Base-by-base conservation (phyloP, 2,329 filamentous ascomycete species). In the Clarireedia homoeocarpa region DNA sequence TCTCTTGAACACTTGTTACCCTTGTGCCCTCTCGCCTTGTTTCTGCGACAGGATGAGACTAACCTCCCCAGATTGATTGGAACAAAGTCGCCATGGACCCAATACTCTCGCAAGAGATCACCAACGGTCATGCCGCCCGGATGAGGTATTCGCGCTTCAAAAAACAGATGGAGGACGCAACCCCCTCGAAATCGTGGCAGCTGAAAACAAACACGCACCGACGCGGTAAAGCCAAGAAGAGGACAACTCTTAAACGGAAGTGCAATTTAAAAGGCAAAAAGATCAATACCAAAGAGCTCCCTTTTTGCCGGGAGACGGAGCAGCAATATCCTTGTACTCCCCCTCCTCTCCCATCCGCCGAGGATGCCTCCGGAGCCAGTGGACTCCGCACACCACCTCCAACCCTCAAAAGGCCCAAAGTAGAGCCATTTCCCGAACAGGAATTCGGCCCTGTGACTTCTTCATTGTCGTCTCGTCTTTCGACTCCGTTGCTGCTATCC, bases 111-210 rank as follows among this genome's bases (percentile, higher is more conserved):
- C 67, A 77, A 12, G 74, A 74, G 46, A 78, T 81, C 53, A 77
- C 75, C 38, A 81, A 81, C 53, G 79, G 77, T 39, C 79, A 81
- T 62, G 78, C 78, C 3, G 78, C 78, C 14, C 75, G 78, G 40
- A 81, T 81, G 78, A 74, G 79, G 27, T 81, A 75, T 65, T 77
- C 75, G 23, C 75, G 78, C 38, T 80, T 80, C 67, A 75, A 72
- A 57, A 71, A 74, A 54, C 75, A 79, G 48, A 77, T 79, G 71
- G 78, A 81, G 58, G 74, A 74, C 14, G 26, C 38, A n/a, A 69
- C 65, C 3, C 61, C 66, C 4, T 53, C 55, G 7, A 49, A 56
- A 4, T 53, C 59, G 0, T 55, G 56, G 20, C 59, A 60, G 1
- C 58, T 62, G 1, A 62, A 62, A 26, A 10, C 5, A 6, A 20